A percentile compares a stretch with the other conserved stretches of the same genome.
Evolutionary conservation across 805 yeast species (phyloP).

Genomic region (Candida oleophila): DNA sequence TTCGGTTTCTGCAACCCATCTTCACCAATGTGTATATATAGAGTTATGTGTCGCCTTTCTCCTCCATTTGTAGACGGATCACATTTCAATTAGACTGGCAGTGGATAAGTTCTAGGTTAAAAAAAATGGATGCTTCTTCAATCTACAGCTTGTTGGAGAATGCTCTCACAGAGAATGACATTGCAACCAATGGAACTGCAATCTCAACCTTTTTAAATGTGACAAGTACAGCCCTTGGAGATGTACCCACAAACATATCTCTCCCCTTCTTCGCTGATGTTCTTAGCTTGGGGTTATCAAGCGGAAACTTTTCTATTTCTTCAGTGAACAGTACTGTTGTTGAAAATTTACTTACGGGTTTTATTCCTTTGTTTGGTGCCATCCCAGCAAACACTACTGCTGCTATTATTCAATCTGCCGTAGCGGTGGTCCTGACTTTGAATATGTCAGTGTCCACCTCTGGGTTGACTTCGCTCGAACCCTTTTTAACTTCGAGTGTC

Average conservation of each 20-base stretch:
- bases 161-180: not conserved
- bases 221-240: not conserved
- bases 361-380: not conserved
- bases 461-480: not conserved
- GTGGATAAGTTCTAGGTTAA: too few relatives aligned
- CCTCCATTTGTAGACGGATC: too few relatives aligned
- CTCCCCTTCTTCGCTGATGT: not conserved
- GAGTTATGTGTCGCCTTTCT: too few relatives aligned
- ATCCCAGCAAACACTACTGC: constrained; percentile 1
- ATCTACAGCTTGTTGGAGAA: not conserved
- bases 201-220: not conserved
- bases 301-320: not conserved
- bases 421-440: not conserved
- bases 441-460: not conserved
- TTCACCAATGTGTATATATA: too few relatives aligned
- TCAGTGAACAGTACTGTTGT: not conserved
- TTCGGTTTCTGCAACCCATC: too few relatives aligned
- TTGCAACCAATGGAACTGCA: not conserved
- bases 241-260: not conserved
- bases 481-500: not conserved
- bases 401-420: not conserved
- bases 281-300: not conserved
- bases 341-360: not conserved
- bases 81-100: too few relatives aligned
- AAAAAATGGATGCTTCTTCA: not conserved